Conservation (phyloP, 768 basidiomycete genomes). For the Boletus barrowsii region DNA sequence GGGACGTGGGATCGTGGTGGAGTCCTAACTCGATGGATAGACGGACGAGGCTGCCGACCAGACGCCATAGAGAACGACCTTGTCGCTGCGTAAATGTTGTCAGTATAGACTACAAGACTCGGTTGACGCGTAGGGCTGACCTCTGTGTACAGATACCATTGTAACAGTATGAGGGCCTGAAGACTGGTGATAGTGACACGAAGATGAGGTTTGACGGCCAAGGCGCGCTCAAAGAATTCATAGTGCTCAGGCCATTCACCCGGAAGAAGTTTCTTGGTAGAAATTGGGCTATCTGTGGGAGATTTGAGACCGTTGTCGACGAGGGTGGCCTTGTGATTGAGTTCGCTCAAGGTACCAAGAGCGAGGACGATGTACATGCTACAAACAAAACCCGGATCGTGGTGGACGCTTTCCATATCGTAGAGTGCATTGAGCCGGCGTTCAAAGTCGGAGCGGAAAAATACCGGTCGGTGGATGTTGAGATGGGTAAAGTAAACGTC, state of each 20-base stretch:
- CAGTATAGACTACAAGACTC: slow-evolving; percentile 1
- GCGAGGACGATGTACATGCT: slow-evolving; percentile 75
- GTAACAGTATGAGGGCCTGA: slow-evolving; percentile 78
- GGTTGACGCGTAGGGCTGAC: slow-evolving; percentile 36
- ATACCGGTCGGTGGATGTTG: slow-evolving; percentile 78
- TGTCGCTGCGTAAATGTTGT: slow-evolving; percentile 54
- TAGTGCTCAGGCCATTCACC: slow-evolving; percentile 73
- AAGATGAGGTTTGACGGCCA: slow-evolving; percentile 76
- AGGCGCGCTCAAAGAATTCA: slow-evolving; percentile 79
- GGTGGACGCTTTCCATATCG: slow-evolving; percentile 45
- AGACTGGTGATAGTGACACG: slow-evolving; percentile 79
- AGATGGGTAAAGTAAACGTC: slow-evolving; percentile 74
- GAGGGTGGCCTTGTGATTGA: slow-evolving; percentile 66
- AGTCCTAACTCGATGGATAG: slow-evolving; percentile 80
- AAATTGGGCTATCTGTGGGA: slow-evolving; percentile 31
- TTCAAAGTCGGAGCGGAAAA: slow-evolving; percentile 65
- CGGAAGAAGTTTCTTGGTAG: slow-evolving; percentile 58
- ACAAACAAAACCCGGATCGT: slow-evolving; percentile 79
- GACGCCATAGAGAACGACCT: slow-evolving; percentile 86
- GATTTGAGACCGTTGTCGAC: slow-evolving; percentile 45
- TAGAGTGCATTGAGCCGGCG: slow-evolving; percentile 65
- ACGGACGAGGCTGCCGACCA: slow-evolving; percentile 81
- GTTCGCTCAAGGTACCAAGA: slow-evolving; percentile 77
- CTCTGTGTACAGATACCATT: slow-evolving; percentile 90
- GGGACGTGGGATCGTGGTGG: slow-evolving; percentile 78